Base-by-base conservation (phyloP, 2,329 filamentous ascomycete species). In the Cercospora sojina region DNA sequence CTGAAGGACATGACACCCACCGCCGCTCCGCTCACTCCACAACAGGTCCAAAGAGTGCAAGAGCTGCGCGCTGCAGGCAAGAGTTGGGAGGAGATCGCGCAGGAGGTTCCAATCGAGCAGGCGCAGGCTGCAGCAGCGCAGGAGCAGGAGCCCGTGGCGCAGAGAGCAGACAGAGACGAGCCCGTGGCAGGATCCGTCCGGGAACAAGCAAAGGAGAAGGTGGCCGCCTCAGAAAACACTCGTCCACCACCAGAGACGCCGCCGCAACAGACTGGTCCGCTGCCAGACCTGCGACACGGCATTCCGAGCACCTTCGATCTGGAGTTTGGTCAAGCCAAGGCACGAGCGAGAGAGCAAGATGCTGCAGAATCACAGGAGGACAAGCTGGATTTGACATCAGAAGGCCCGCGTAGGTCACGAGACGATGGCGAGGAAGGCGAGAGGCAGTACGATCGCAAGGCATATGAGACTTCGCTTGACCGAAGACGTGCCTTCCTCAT, bases 231-330 rank as follows among this genome's bases (percentile, higher is more conserved):
- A 29, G 75, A 77, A 60, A 69, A 64, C 61, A 70, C 69, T 25
- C 57, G 66, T 32, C 61, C 69, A 25, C 65, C 67, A n/a, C 59
- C 66, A n/a, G 38, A 47, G 23, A 64, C 62, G 16, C 56, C 59
- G 60, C 49, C 65, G 55, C 59, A 70, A 49, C 70, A 72, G 20
- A 77, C 75, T 16, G 85, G 89, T 74, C 89, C 91, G 62, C 86
- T 97, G 12, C 94, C 94, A 62, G 93, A 98, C 77, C 84, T 98
- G 53, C 95, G 92, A n/a, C 90, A 94, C 75, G 94, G 94, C 70
- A 96, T 98, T 69, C 94, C 94, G 0, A 97, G 93, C 1, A 97
- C 93, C 0, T 85, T 97, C 64, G 91, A 90, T 64, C 89, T 89
- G 67, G 94, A 97, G 80, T 86, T 90, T 64, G 81, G 82, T 62